These are phyloP conservation scores for Leptomonas pyrrhocoris DNA, from an alignment of 208 protist species.

Conservation along the genomic window DNA sequence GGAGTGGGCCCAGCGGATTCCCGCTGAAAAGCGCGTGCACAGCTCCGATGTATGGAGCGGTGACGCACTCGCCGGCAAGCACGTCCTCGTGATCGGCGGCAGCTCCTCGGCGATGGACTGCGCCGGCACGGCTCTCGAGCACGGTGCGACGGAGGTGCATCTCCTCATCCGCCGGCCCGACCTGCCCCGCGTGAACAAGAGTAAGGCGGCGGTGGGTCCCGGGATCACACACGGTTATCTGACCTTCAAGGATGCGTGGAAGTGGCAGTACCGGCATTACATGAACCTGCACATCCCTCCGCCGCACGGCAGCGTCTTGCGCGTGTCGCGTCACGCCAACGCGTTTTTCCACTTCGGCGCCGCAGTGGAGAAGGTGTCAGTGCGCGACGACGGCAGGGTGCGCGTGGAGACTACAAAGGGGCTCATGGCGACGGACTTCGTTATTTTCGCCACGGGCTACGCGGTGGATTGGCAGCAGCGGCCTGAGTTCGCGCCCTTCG, in stretches of 20 bases:
- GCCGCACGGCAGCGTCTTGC: slow-evolving; percentile 22
- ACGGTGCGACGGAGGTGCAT: slow-evolving; percentile 18
- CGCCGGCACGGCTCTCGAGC: slow-evolving; percentile 12
- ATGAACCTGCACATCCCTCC: slow-evolving; percentile 17
- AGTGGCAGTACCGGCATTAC: slow-evolving; percentile 12
- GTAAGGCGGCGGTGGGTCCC: slow-evolving; percentile 8
- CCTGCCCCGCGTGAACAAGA: slow-evolving; percentile 20
- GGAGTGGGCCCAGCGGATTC: slow-evolving; percentile 6
- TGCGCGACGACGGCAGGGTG: slow-evolving; percentile 3
- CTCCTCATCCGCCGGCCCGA: slow-evolving; percentile 17
- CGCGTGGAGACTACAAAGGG: slow-evolving; percentile 9
- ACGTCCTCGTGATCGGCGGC: slow-evolving; percentile 22
- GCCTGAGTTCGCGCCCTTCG: slow-evolving; percentile 20
- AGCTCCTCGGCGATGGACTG: slow-evolving; percentile 20
- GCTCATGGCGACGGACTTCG: not conserved
- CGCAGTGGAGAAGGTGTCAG: slow-evolving; percentile 1
- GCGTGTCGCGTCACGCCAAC: slow-evolving; percentile 15
- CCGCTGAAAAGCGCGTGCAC: slow-evolving; percentile 13
- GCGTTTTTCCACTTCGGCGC: slow-evolving; percentile 20
- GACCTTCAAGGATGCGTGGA: slow-evolving; percentile 18
- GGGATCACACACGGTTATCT: slow-evolving; percentile 15
- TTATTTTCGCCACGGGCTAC: slow-evolving; percentile 21
- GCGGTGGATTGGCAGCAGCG: slow-evolving; percentile 15
- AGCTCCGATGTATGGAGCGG: slow-evolving; percentile 14
- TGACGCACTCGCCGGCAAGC: not conserved